A percentile compares a stretch with the other conserved stretches of the same genome.
Evolutionary conservation across 495 filamentous ascomycete species (phyloP).

Genomic region (Trichoderma virens): DNA sequence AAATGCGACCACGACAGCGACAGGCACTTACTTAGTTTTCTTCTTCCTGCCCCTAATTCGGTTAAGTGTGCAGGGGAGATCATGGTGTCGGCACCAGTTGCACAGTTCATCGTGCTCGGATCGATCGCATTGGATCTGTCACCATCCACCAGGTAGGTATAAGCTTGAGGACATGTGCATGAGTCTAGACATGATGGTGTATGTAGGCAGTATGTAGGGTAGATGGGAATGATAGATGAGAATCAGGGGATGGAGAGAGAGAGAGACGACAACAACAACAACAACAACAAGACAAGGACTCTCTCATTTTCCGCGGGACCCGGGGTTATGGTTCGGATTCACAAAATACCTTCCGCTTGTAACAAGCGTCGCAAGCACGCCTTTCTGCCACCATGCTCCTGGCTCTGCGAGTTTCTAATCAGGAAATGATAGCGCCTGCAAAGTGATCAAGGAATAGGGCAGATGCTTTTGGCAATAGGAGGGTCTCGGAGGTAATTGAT

Average conservation of each 20-base stretch:
- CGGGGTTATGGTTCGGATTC: no score
- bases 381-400: background rate
- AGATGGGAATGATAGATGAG: no score
- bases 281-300: no score
- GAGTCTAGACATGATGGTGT: background rate
- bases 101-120: slow-evolving; percentile 28
- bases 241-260: no score
- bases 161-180: slow-evolving; percentile 3
- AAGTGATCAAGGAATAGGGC: no score
- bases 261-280: no score
- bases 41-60: slow-evolving; percentile 30
- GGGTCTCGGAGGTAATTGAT: background rate
- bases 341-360: slow-evolving; percentile 37
- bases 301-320: no score
- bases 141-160: background rate
- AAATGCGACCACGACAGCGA: background rate
- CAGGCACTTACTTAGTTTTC: slow-evolving; percentile 17
- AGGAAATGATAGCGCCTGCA: no score
- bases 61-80: slow-evolving; percentile 41
- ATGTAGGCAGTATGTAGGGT: slow-evolving; percentile 6
- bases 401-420: background rate
- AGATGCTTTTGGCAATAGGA: no score
- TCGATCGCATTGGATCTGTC: slow-evolving; percentile 46
- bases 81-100: slow-evolving; percentile 48
- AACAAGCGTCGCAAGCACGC: slow-evolving; percentile 45